Evolutionary conservation across 345 rosid species (phyloP).

Genomic region (Euphorbia lathyris): DNA sequence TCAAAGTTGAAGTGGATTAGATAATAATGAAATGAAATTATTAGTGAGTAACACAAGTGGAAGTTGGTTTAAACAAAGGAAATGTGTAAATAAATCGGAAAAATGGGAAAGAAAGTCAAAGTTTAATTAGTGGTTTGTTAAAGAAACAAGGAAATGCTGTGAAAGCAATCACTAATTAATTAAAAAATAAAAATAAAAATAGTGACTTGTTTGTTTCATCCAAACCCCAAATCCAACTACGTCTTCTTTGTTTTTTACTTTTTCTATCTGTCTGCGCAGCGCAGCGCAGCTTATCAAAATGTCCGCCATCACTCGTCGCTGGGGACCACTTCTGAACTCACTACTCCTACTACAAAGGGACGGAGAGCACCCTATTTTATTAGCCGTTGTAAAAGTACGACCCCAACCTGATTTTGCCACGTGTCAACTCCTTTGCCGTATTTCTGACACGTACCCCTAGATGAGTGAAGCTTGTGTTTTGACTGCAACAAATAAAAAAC

Average conservation of each 20-base stretch:
- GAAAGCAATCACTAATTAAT: not conserved
- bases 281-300: slow-evolving; percentile 5
- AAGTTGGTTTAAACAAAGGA: too few relatives aligned
- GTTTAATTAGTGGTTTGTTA: not conserved
- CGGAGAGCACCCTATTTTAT: not conserved
- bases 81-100: too few relatives aligned
- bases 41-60: too few relatives aligned
- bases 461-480: slow-evolving; percentile 9
- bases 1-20: too few relatives aligned
- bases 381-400: slow-evolving; percentile 22
- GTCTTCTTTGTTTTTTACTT: not conserved
- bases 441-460: slow-evolving; percentile 21
- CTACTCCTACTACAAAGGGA: not conserved
- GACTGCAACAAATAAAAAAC: not conserved
- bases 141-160: not conserved
- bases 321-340: slow-evolving; percentile 18
- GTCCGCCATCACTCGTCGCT: slow-evolving; percentile 4
- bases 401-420: slow-evolving; percentile 11
- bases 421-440: not conserved
- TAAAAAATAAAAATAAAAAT: not conserved
- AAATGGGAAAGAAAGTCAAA: not conserved
- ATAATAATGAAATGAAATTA: too few relatives aligned
- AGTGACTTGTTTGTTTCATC: slow-evolving; percentile 1
- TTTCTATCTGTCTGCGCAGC: not conserved
- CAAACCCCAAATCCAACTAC: not conserved